phyloP scores from a whole-genome alignment of 352 stramenopile species.

The Globisporangium paroecandrum region DNA sequence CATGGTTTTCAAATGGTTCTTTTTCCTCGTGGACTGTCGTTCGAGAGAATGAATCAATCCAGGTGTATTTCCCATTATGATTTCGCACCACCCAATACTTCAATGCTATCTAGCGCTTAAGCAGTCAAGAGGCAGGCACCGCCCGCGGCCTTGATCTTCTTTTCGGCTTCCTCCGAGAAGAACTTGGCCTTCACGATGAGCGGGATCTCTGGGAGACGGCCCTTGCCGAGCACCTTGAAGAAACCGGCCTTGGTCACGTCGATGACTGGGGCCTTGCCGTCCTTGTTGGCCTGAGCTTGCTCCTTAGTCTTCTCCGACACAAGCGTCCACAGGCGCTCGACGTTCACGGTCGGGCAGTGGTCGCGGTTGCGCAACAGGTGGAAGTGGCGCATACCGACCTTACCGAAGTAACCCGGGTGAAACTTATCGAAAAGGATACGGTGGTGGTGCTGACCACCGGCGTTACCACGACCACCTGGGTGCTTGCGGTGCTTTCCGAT shows the following conservation, averaged over 20 bases:
- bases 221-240: constrained; percentile 99
- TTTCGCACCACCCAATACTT: constrained; percentile 70
- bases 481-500: constrained; percentile 99
- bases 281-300: constrained; percentile 91
- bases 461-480: constrained; percentile 99
- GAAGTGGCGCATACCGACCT: constrained; percentile 99
- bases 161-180: constrained; percentile 99
- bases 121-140: constrained; percentile 97
- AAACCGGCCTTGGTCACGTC: constrained; percentile 96
- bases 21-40: constrained; percentile 13
- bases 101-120: constrained; percentile 75
- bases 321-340: constrained; percentile 99
- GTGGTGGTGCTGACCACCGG: constrained; percentile 99
- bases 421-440: constrained; percentile 99
- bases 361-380: constrained; percentile 96
- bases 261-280: constrained; percentile 98
- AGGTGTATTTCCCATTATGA: constrained; percentile 74
- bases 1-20: constrained; percentile 7
- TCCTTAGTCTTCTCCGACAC: constrained; percentile 98
- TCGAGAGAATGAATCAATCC: constrained; percentile 24
- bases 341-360: constrained; percentile 98
- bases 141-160: constrained; percentile 99
- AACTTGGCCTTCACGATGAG: constrained; percentile 99
- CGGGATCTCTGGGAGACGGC: constrained; percentile 94
- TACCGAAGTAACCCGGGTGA: constrained; percentile 99